Evolutionary conservation across 2,329 filamentous ascomycete species (phyloP), one percentile per base, ranked within the genome.

Genomic region (Lachnellula hyalina): DNA sequence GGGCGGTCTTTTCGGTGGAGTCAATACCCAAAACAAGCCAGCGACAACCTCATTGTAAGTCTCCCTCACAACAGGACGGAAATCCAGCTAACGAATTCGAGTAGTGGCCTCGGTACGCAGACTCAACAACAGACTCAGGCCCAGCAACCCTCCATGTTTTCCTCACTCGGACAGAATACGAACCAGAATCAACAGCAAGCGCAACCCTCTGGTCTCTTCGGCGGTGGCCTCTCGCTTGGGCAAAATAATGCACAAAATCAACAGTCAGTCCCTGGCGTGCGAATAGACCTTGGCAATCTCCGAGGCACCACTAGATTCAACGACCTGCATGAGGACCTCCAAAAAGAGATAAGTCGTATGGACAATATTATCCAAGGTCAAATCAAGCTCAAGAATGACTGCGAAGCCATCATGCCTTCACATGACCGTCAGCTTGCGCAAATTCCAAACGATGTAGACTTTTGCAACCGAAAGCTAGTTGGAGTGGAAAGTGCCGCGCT

Each of bases 251-350:
- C 47, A 12, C 62, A 68, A 47, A 74, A 77, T 49, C 78, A 81
- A 60, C 79, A 81, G 62, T 77, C 75, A 14, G 78, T 85, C 15
- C 84, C 86, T 0, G 89, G 87, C 17, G 87, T 90, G 17, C 86
- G 88, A 65, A 88, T 96, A 65, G 89, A 94, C 71, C 73, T 89
- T 51, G 82, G 82, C 63, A 89, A 89, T 67, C 77, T 97, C 57
- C 84, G 90, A 51, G 87, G 88, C 15, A 96, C 92, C 0, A 96
- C 91, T 3, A 89, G 94, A 58, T 96, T 94, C 75, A 90, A 91
- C 68, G 93, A 96, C 71, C 85, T 96, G 28, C 84, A 89, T 57
- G 87, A 93, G 62, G 84, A 89, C 32, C 77, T 96, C 15, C 90
- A 96, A 67, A 82, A 84, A 59, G 76, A 90, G 62, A 88, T 99